These are phyloP conservation scores for Boletus sp. DNA, from an alignment of 1,284 basidiomycete species.

Conservation along the genomic window DNA sequence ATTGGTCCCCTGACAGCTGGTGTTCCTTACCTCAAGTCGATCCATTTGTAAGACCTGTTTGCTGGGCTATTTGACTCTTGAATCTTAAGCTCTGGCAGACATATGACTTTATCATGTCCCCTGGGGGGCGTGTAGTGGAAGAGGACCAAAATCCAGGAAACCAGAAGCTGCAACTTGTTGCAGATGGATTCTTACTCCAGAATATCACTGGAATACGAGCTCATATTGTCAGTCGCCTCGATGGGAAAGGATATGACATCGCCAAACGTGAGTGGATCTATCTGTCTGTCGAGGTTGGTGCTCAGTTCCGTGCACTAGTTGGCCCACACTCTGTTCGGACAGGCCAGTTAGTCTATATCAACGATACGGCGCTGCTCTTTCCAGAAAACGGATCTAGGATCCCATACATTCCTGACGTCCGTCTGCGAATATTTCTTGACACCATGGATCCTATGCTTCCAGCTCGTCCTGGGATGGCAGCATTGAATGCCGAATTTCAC, in stretches of 20 bases:
- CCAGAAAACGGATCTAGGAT: slow-evolving; percentile 30
- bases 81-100: slow-evolving; percentile 41
- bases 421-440: slow-evolving; percentile 56
- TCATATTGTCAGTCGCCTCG: slow-evolving; percentile 72
- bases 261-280: slow-evolving; percentile 59
- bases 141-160: slow-evolving; percentile 70
- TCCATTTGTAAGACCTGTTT: slow-evolving; percentile 54
- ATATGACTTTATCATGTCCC: slow-evolving; percentile 76
- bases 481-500: slow-evolving; percentile 43
- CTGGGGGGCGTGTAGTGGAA: slow-evolving; percentile 45
- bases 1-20: slow-evolving; percentile 67
- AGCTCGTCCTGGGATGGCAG: slow-evolving; percentile 32
- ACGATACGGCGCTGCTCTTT: slow-evolving; percentile 60
- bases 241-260: slow-evolving; percentile 84
- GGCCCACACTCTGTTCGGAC: slow-evolving; percentile 77
- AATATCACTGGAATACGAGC: slow-evolving; percentile 76
- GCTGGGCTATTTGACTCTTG: slow-evolving; percentile 3
- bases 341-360: slow-evolving; percentile 78
- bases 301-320: slow-evolving; percentile 45
- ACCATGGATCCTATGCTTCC: slow-evolving; percentile 44
- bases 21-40: slow-evolving; percentile 71
- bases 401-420: slow-evolving; percentile 44
- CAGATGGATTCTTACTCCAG: slow-evolving; percentile 71
- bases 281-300: background rate
- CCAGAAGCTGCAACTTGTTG: slow-evolving; percentile 58